Evolutionary conservation across 176 grass and related monocot genomes (phyloP).

Genomic region (Tillandsia fasciculata): DNA sequence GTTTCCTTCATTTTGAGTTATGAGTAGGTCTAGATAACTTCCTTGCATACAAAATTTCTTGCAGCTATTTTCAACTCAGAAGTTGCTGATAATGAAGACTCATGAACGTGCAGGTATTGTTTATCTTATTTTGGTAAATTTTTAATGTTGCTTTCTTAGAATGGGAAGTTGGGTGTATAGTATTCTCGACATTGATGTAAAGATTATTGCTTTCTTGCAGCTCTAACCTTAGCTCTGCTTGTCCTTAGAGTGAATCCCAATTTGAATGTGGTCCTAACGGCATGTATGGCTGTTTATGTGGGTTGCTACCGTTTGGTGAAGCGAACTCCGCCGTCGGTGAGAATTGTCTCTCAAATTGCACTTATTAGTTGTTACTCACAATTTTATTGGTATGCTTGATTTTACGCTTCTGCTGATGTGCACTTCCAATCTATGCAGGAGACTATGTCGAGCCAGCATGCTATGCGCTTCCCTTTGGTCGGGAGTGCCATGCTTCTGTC

Average conservation of each 20-base stretch:
- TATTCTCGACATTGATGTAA: neutral
- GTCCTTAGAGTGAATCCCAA: slow-evolving; percentile 75
- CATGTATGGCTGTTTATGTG: slow-evolving; percentile 85
- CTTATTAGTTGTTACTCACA: slow-evolving; percentile 1
- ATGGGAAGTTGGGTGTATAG: neutral
- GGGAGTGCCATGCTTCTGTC: slow-evolving; percentile 94
- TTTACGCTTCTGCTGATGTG: neutral
- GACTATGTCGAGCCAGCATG: slow-evolving; percentile 93
- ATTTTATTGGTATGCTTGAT: neutral
- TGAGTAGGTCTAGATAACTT: neutral
- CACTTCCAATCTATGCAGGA: slow-evolving; percentile 40
- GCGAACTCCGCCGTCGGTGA: slow-evolving; percentile 60
- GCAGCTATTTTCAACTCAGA: neutral
- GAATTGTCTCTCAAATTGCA: slow-evolving; percentile 13
- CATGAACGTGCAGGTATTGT: slow-evolving; percentile 52
- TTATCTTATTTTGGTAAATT: slow-evolving; percentile 1
- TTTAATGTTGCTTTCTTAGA: neutral
- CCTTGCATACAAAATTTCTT: neutral
- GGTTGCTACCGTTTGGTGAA: slow-evolving; percentile 93
- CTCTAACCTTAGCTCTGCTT: slow-evolving; percentile 66
- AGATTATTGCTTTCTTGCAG: slow-evolving; percentile 26
- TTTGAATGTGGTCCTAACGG: slow-evolving; percentile 85
- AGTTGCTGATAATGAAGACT: slow-evolving; percentile 36
- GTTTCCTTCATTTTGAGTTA: neutral
- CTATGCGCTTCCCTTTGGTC: slow-evolving; percentile 88